A percentile compares a stretch with the other conserved stretches of the same genome.
These are phyloP conservation scores for Linnemannia elongata DNA, from an alignment of 192 early-diverging fungal species.

Conservation along the genomic window DNA sequence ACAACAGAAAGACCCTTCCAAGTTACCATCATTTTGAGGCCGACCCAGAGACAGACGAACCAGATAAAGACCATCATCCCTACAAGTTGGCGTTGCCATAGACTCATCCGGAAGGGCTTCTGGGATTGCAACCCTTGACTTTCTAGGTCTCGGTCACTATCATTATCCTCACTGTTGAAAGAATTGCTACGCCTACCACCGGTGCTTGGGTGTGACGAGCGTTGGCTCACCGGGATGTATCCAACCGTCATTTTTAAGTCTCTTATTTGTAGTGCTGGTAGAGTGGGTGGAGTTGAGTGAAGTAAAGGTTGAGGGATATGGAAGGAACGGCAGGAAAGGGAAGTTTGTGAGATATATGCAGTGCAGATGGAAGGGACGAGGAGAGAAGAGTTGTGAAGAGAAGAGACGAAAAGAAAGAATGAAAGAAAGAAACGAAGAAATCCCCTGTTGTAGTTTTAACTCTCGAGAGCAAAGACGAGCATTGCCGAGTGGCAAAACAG, in stretches of 20 bases:
- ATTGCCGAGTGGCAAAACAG: background rate
- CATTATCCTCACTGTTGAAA: no score
- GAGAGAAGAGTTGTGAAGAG: conserved; percentile 2
- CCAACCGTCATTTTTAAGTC: background rate
- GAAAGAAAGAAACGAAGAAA: background rate
- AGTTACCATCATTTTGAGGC: conserved; percentile 19
- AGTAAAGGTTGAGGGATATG: background rate
- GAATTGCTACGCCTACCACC: background rate
- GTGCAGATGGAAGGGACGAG: background rate
- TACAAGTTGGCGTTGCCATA: conserved; percentile 20
- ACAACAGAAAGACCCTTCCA: no score
- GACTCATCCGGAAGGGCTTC: conserved; percentile 12
- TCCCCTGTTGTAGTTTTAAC: background rate
- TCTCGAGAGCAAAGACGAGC: background rate
- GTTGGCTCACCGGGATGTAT: conserved; percentile 25
- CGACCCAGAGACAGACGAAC: conserved; percentile 12
- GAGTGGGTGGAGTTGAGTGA: no score
- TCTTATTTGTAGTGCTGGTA: no score
- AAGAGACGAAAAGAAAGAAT: background rate
- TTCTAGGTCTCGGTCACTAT: conserved; percentile 9
- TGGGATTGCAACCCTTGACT: background rate
- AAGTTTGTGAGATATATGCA: background rate
- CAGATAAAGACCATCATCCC: conserved; percentile 27
- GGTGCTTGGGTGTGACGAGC: background rate
- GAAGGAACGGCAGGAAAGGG: background rate